Percentiles rank a stretch among this genome's conserved stretches.
phyloP scores from a whole-genome alignment of 2,329 filamentous ascomycete species.

The Myotisia sp. region DNA sequence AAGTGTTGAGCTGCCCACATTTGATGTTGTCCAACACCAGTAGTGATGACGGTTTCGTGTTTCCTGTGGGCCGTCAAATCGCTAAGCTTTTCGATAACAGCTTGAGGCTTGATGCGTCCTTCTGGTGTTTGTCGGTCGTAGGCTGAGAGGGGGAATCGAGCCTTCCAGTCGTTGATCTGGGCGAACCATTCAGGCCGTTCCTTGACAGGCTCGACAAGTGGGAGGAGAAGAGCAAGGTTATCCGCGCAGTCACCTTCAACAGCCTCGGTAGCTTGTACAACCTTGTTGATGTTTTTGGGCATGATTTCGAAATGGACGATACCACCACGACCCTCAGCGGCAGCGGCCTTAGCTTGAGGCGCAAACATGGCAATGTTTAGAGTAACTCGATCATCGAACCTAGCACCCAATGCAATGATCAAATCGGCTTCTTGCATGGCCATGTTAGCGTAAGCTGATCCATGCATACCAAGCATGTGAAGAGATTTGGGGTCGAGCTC shows the following conservation, averaged over 20 bases:
- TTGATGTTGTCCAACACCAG: constrained; percentile 93
- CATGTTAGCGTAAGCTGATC: constrained; percentile 93
- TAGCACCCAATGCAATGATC: constrained; percentile 82
- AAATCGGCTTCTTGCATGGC: constrained; percentile 93
- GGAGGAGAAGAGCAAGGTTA: constrained; percentile 63
- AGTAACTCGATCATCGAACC: constrained; percentile 94
- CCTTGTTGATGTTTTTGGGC: constrained; percentile 99
- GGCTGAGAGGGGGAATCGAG: constrained; percentile 67
- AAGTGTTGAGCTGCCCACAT: constrained; percentile 99
- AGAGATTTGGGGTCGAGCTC: constrained; percentile 87
- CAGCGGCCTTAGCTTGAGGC: constrained; percentile 71
- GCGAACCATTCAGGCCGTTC: constrained; percentile 74
- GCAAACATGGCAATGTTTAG: constrained; percentile 71
- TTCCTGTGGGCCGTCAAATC: constrained; percentile 68
- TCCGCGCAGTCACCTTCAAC: constrained; percentile 81
- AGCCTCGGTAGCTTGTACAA: constrained; percentile 88
- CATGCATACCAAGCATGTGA: constrained; percentile 99
- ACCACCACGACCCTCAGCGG: constrained; percentile 70
- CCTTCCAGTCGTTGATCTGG: constrained; percentile 83
- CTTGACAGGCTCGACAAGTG: constrained; percentile 49
- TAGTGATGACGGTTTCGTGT: constrained; percentile 73
- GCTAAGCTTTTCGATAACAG: constrained; percentile 79
- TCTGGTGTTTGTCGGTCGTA: constrained; percentile 66
- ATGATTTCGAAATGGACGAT: constrained; percentile 97
- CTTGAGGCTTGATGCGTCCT: constrained; percentile 85